These are phyloP conservation scores for Camelina hispida DNA, from an alignment of 345 rosid species.

Conservation along the genomic window DNA sequence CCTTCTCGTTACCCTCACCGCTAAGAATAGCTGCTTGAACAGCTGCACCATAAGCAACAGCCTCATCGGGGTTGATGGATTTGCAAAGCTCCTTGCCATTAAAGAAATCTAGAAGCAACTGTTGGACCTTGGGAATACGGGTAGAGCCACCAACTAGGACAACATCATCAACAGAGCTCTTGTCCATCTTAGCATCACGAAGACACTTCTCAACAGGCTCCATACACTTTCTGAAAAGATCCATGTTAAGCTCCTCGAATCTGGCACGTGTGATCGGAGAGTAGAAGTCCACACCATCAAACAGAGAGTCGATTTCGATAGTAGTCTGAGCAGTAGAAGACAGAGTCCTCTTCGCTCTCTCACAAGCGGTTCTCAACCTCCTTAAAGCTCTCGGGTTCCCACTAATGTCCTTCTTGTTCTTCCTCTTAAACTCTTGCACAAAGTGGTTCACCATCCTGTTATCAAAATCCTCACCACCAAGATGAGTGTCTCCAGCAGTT, in stretches of 20 bases:
- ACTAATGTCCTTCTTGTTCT: conserved; percentile 71
- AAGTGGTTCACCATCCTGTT: conserved; percentile 77
- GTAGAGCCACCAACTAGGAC: conserved; percentile 76
- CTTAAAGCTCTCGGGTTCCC: conserved; percentile 73
- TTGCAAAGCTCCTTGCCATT: conserved; percentile 82
- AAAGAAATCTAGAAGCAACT: conserved; percentile 65
- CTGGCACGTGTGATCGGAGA: conserved; percentile 71
- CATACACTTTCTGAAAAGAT: conserved; percentile 73
- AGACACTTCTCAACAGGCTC: conserved; percentile 77
- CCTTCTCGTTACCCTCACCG: conserved; percentile 83
- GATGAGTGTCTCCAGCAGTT: conserved; percentile 80
- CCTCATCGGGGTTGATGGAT: conserved; percentile 80
- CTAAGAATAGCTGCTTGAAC: conserved; percentile 82
- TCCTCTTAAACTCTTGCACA: conserved; percentile 76
- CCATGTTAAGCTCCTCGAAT: conserved; percentile 74
- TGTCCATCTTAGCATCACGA: conserved; percentile 82
- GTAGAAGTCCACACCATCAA: conserved; percentile 75
- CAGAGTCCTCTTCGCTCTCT: conserved; percentile 72
- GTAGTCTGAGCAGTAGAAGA: conserved; percentile 73
- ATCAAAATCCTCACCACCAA: conserved; percentile 78
- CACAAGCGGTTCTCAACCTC: conserved; percentile 75
- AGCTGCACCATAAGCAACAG: conserved; percentile 85
- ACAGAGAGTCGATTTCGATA: conserved; percentile 69
- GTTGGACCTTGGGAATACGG: conserved; percentile 76
- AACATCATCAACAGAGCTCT: conserved; percentile 62